Evolutionary conservation across 2,329 filamentous ascomycete genomes (phyloP).

Genomic region (Malbranchea zuffiana): DNA sequence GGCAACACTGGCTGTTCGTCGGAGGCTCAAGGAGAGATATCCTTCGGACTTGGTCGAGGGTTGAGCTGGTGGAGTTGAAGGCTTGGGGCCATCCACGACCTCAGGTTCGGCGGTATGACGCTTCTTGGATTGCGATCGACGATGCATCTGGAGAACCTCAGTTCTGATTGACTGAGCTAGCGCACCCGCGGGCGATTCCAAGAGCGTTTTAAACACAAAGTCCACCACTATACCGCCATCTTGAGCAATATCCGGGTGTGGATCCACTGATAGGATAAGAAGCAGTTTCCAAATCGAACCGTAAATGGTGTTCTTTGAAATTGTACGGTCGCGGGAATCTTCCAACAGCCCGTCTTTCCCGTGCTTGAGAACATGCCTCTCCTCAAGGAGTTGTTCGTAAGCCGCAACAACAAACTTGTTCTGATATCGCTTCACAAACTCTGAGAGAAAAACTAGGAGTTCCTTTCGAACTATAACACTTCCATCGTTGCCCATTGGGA

Average conservation of each 20-base stretch:
- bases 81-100: slow-evolving; percentile 27
- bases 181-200: slow-evolving; percentile 63
- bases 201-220: slow-evolving; percentile 64
- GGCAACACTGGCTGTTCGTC: slow-evolving; percentile 54
- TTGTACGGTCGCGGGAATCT: slow-evolving; percentile 36
- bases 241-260: slow-evolving; percentile 82
- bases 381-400: slow-evolving; percentile 80
- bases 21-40: slow-evolving; percentile 50
- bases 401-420: slow-evolving; percentile 85
- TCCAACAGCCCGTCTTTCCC: slow-evolving; percentile 26
- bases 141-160: slow-evolving; percentile 41
- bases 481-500: slow-evolving; percentile 87
- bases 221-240: slow-evolving; percentile 80
- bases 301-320: slow-evolving; percentile 82
- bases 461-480: slow-evolving; percentile 92
- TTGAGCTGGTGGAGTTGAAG: slow-evolving; percentile 40
- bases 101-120: slow-evolving; percentile 28
- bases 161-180: slow-evolving; percentile 62
- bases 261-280: slow-evolving; percentile 81
- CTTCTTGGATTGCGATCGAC: slow-evolving; percentile 26
- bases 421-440: slow-evolving; percentile 81
- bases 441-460: slow-evolving; percentile 83
- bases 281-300: slow-evolving; percentile 91
- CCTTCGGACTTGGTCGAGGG: slow-evolving; percentile 46
- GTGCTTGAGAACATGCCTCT: slow-evolving; percentile 56